phyloP scores from a whole-genome alignment of 2,329 filamentous ascomycete species.

The Paraconiothyrium brasiliense region DNA sequence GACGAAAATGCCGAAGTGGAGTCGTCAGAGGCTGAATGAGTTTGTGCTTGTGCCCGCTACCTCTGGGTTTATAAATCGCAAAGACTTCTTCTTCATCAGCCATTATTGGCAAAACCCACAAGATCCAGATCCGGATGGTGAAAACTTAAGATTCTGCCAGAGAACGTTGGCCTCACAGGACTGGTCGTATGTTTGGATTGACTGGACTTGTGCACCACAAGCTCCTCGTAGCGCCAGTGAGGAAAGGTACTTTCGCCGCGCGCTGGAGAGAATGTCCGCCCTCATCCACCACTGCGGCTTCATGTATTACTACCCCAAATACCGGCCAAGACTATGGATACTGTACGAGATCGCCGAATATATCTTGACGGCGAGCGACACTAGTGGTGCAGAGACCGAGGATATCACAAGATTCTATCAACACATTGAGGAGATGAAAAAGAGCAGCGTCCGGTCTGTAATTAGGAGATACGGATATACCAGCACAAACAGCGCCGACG shows the following conservation, averaged over 20 bases:
- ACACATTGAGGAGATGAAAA: constrained; percentile 7
- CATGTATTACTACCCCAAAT: constrained; percentile 33
- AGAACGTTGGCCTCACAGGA: constrained; percentile 24
- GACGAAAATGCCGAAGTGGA: constrained; percentile 23
- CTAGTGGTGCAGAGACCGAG: neutral
- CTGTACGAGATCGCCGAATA: constrained; percentile 30
- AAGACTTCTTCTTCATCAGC: constrained; percentile 37
- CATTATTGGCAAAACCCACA: constrained; percentile 35
- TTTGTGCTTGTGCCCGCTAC: constrained; percentile 33
- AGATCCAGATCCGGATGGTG: constrained; percentile 31
- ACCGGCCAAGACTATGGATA: constrained; percentile 37
- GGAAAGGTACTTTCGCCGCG: constrained; percentile 30
- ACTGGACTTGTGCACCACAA: constrained; percentile 39
- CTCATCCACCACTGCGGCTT: constrained; percentile 18
- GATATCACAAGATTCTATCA: constrained; percentile 20
- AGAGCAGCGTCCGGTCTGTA: neutral
- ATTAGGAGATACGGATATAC: neutral
- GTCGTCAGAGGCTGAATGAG: constrained; percentile 26
- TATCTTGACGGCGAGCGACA: constrained; percentile 13
- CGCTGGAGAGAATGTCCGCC: constrained; percentile 30
- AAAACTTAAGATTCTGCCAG: constrained; percentile 20
- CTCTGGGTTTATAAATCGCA: constrained; percentile 26
- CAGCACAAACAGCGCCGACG: constrained; percentile 13
- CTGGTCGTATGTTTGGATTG: constrained; percentile 40
- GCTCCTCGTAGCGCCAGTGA: constrained; percentile 27